These are phyloP conservation scores for Saccharomycopsis sp. DNA, from an alignment of 805 yeast species.

Conservation along the genomic window DNA sequence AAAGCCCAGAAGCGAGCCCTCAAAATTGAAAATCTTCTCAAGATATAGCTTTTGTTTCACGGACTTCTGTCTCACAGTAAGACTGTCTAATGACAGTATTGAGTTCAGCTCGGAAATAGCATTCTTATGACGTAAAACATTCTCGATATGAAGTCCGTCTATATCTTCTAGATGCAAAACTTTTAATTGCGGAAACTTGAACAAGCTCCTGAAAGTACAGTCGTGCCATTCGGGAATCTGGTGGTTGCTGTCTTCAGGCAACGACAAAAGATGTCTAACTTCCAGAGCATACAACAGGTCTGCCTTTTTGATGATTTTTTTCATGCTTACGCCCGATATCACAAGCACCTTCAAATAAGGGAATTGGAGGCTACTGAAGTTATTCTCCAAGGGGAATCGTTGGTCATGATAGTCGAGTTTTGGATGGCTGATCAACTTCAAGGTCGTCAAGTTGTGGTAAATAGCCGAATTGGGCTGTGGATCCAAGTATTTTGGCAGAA, in stretches of 20 bases:
- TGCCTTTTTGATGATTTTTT: neutral
- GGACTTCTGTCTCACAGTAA: neutral
- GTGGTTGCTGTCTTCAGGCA: neutral
- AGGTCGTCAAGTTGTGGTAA: conserved; percentile 1
- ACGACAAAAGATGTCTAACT: neutral
- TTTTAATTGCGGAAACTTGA: conserved; percentile 10
- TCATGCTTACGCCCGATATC: conserved; percentile 11
- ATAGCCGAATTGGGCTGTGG: neutral
- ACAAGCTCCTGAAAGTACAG: conserved; percentile 2
- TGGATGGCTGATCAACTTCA: conserved; percentile 6
- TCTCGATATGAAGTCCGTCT: conserved; percentile 1
- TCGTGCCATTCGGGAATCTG: neutral
- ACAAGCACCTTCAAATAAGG: conserved; percentile 10
- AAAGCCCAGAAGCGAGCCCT: neutral
- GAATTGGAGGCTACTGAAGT: conserved; percentile 2
- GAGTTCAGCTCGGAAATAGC: neutral
- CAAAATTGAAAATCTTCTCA: neutral
- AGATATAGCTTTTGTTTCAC: neutral
- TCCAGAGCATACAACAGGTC: neutral
- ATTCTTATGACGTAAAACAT: conserved; percentile 5
- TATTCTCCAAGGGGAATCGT: conserved; percentile 11
- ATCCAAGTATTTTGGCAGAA: neutral
- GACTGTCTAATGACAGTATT: neutral
- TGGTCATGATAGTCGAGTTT: conserved; percentile 4
- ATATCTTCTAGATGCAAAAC: conserved; percentile 12